Base-by-base conservation (phyloP, 2,329 filamentous ascomycete genomes). In the Ascochyta lentis region DNA sequence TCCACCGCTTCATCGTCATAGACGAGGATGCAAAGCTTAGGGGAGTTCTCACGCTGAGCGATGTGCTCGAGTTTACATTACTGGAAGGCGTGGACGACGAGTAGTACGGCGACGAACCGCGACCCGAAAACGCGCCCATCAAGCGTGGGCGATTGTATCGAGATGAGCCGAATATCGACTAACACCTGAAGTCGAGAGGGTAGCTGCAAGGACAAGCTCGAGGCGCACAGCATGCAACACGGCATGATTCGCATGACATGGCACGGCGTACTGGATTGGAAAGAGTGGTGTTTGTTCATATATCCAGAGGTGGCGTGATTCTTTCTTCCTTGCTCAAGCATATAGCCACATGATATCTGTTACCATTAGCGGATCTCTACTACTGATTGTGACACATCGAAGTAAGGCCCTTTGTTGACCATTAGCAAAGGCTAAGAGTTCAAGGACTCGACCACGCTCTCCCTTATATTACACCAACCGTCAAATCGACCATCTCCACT, bases 31-130 rank as follows among this genome's bases (percentile, higher is more conserved):
- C 88, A 72, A 87, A 88, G 65, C 85, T 99, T 51, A 90, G 89
- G 74, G 95, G 95, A 42, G 86, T 99, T 51, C 87, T 99, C 57
- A 97, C 93, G 6, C 82, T 99, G 50, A 98, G 94, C 56, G 95
- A 99, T 77, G 97, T 99, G 64, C 84, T 99, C 64, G 92, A 96
- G 70, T 97, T 99, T 74, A 91, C 97, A 49, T 82, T 99, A 61
- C 82, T 96, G 22, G 85, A 91, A 65, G 91, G 91, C 48, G 89
- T 91, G 69, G 87, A 86, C 64, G 67, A 72, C 51, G 68, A 72
- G n/a, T 56, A 56, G 53, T 41, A 50, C 16, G 29, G 13, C 47
- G 53, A 31, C 24, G 37, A 16, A 6, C 23, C 40, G 23, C 22
- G 46, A 55, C 52, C 52, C 46, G 29, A 49, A 22, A 49, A 33